These are phyloP conservation scores for Phytophthora meadii DNA, from an alignment of 352 stramenopile genomes.

Conservation along the genomic window DNA sequence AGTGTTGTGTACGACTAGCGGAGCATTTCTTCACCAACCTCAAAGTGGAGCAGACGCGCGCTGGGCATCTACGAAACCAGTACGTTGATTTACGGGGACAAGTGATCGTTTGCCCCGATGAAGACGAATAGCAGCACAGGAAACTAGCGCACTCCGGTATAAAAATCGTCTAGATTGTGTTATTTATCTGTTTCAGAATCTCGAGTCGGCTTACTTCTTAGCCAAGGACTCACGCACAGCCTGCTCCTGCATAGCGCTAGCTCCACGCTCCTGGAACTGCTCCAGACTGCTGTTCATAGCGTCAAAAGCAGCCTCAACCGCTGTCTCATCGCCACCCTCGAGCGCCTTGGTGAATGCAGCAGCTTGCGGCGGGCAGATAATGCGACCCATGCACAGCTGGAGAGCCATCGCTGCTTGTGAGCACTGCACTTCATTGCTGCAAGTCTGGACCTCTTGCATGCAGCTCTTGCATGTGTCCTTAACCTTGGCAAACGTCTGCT, in stretches of 20 bases:
- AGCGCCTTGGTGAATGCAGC: conserved; percentile 73
- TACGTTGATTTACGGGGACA: conserved; percentile 60
- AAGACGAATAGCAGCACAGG: conserved; percentile 23
- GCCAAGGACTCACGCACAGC: conserved; percentile 71
- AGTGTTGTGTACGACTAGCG: conserved; percentile 24
- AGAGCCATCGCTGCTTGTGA: conserved; percentile 87
- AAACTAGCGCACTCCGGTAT: conserved; percentile 6
- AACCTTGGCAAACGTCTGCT: conserved; percentile 85
- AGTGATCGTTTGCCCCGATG: conserved; percentile 57
- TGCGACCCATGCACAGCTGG: conserved; percentile 89
- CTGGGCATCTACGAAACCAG: conserved; percentile 64
- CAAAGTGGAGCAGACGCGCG: conserved; percentile 55
- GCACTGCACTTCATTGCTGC: conserved; percentile 80
- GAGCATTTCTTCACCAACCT: conserved; percentile 52
- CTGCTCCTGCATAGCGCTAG: conserved; percentile 75
- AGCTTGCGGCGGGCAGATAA: conserved; percentile 83
- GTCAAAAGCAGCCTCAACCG: conserved; percentile 80
- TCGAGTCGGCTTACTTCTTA: conserved; percentile 42
- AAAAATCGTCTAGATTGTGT: conserved; percentile 41
- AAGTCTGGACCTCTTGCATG: conserved; percentile 82
- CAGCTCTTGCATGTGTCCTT: conserved; percentile 85
- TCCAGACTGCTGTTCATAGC: conserved; percentile 80
- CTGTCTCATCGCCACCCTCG: conserved; percentile 62
- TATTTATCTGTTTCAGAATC: conserved; percentile 33
- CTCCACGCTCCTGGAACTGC: conserved; percentile 81